Evolutionary conservation across 345 rosid genomes (phyloP).

Genomic region (Theobroma cacao): DNA sequence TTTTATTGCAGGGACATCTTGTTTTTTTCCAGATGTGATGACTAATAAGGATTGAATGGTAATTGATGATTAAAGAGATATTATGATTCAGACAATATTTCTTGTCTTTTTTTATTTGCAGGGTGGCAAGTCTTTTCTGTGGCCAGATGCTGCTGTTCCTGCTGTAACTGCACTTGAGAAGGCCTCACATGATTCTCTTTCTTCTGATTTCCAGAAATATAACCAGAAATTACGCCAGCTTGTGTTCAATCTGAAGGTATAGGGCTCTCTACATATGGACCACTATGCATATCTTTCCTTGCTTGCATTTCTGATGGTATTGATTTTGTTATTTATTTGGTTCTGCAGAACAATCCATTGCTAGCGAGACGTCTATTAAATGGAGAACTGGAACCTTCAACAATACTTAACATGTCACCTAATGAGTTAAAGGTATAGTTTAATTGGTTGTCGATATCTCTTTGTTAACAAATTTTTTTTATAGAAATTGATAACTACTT

Average conservation of each 20-base stretch:
- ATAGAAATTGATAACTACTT: not conserved
- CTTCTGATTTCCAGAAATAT: conserved; percentile 78
- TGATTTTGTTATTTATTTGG: conserved; percentile 17
- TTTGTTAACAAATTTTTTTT: too few species aligned
- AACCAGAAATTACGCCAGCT: conserved; percentile 86
- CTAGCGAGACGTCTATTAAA: conserved; percentile 77
- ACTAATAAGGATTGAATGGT: not conserved
- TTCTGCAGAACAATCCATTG: conserved; percentile 52
- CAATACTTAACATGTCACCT: conserved; percentile 87
- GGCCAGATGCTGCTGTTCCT: conserved; percentile 91
- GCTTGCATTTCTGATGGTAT: not conserved
- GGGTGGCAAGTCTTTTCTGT: conserved; percentile 51
- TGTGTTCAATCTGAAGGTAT: conserved; percentile 85
- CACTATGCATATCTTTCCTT: not conserved
- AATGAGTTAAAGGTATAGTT: conserved; percentile 72
- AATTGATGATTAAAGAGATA: conserved; percentile 17
- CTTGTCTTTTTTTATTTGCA: conserved; percentile 27
- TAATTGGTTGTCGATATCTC: not conserved
- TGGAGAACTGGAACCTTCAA: conserved; percentile 78
- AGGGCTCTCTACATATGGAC: conserved; percentile 2
- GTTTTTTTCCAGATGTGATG: not conserved
- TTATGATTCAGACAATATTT: conserved; percentile 6
- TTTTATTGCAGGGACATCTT: not conserved
- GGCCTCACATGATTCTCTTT: conserved; percentile 68
- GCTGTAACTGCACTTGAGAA: conserved; percentile 80